These are phyloP conservation scores for Apiospora saccharicola DNA, from an alignment of 2,329 filamentous ascomycete genomes.

Conservation along the genomic window DNA sequence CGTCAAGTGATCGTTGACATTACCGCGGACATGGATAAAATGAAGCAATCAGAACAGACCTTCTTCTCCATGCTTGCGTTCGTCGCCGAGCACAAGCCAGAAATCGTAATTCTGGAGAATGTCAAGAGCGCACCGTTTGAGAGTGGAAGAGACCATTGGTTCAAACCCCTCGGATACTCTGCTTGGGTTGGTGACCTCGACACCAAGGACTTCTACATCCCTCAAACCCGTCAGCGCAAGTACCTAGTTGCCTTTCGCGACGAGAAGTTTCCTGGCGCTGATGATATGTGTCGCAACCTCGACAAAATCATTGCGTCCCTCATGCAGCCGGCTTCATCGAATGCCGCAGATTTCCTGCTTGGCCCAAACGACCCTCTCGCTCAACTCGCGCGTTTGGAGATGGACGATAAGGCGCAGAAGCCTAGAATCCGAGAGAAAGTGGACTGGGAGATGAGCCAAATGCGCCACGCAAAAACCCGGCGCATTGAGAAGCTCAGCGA, in stretches of 20 bases:
- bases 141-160: conserved; percentile 50
- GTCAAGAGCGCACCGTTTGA: conserved; percentile 68
- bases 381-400: conserved; percentile 56
- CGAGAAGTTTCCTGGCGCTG: conserved; percentile 40
- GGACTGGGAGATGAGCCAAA: conserved; percentile 64
- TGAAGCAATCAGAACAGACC: conserved; percentile 71
- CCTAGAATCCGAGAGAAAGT: conserved; percentile 40
- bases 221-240: conserved; percentile 70
- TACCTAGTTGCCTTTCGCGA: conserved; percentile 66
- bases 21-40: conserved; percentile 63
- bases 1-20: conserved; percentile 50
- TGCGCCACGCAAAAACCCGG: conserved; percentile 66
- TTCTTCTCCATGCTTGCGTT: conserved; percentile 69
- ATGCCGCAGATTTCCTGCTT: conserved; percentile 68
- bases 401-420: conserved; percentile 44
- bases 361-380: conserved; percentile 61
- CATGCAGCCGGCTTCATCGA: conserved; percentile 65
- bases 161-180: conserved; percentile 61
- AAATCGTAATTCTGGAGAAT: conserved; percentile 76
- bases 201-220: conserved; percentile 76
- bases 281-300: conserved; percentile 51
- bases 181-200: conserved; percentile 61
- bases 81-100: conserved; percentile 60
- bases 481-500: conserved; percentile 57
- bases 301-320: conserved; percentile 52